Conservation (phyloP, 2,329 filamentous ascomycete genomes). For the Ophiostoma tasmaniense region DNA sequence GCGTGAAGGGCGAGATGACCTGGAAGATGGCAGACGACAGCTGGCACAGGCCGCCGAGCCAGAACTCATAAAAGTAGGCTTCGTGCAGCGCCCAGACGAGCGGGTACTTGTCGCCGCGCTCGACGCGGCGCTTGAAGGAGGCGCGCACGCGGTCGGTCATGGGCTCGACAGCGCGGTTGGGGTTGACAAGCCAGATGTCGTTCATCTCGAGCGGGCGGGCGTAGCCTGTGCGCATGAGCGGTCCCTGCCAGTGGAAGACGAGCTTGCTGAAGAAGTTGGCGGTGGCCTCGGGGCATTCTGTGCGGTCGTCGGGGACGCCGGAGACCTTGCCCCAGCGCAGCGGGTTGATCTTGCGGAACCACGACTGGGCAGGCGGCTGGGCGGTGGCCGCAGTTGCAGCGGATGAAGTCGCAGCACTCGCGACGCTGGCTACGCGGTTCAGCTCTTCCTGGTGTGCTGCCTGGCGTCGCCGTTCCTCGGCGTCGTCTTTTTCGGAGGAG, state of each 20-base stretch:
- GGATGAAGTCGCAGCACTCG: slow-evolving; percentile 2
- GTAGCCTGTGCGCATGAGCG: slow-evolving; percentile 79
- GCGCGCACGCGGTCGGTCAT: slow-evolving; percentile 58
- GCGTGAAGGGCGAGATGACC: slow-evolving; percentile 74
- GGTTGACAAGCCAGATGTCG: slow-evolving; percentile 86
- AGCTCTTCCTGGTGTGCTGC: slow-evolving; percentile 24
- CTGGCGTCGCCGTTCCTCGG: slow-evolving; percentile 8
- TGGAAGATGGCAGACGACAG: slow-evolving; percentile 65
- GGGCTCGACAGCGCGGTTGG: slow-evolving; percentile 61
- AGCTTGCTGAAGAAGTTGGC: slow-evolving; percentile 67
- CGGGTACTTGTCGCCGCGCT: slow-evolving; percentile 61
- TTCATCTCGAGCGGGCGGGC: slow-evolving; percentile 71
- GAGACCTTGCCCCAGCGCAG: slow-evolving; percentile 51
- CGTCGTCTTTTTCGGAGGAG: slow-evolving; percentile 27
- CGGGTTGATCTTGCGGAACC: slow-evolving; percentile 56
- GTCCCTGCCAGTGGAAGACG: slow-evolving; percentile 84
- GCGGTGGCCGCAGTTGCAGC: not conserved
- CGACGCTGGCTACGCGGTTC: slow-evolving; percentile 35
- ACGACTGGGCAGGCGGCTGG: slow-evolving; percentile 40
- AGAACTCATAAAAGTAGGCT: slow-evolving; percentile 76
- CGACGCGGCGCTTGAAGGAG: slow-evolving; percentile 60
- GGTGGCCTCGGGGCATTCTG: slow-evolving; percentile 57
- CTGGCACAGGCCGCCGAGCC: slow-evolving; percentile 71
- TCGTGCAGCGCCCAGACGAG: slow-evolving; percentile 77
- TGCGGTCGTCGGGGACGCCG: slow-evolving; percentile 45